Percentiles rank a stretch among this genome's conserved stretches.
Evolutionary conservation across 345 rosid genomes (phyloP).

Genomic region (Salix dunnii): DNA sequence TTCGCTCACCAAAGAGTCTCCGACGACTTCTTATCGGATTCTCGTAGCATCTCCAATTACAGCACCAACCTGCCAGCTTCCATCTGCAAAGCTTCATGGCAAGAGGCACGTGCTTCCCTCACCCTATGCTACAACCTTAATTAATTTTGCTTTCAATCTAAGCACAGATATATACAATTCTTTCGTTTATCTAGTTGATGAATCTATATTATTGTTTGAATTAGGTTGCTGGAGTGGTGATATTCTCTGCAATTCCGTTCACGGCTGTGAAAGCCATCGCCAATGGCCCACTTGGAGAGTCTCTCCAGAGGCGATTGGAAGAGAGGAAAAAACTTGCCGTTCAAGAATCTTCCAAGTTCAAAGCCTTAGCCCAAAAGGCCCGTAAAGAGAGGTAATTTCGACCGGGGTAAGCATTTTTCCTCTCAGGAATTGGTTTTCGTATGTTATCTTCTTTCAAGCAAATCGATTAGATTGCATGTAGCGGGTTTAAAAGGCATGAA

Average conservation of each 20-base stretch:
- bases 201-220: neutral
- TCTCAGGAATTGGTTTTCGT: too few relatives aligned
- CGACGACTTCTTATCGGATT: neutral
- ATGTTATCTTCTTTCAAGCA: too few relatives aligned
- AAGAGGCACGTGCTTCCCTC: constrained; percentile 49
- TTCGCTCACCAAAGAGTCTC: constrained; percentile 12
- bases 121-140: neutral
- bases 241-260: constrained; percentile 88
- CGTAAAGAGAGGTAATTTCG: constrained; percentile 61
- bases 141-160: neutral
- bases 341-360: constrained; percentile 50
- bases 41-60: neutral
- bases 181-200: too few relatives aligned
- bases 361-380: constrained; percentile 58
- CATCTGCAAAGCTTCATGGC: constrained; percentile 78
- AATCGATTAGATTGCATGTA: too few relatives aligned
- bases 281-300: constrained; percentile 75
- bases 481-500: too few relatives aligned
- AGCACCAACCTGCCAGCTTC: neutral
- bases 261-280: constrained; percentile 92
- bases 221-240: constrained; percentile 82
- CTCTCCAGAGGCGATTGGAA: constrained; percentile 58
- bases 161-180: neutral
- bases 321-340: constrained; percentile 67
- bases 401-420: neutral